Conservation (phyloP, 1,139 yeast species). For the Blastobotrys persicus region DNA sequence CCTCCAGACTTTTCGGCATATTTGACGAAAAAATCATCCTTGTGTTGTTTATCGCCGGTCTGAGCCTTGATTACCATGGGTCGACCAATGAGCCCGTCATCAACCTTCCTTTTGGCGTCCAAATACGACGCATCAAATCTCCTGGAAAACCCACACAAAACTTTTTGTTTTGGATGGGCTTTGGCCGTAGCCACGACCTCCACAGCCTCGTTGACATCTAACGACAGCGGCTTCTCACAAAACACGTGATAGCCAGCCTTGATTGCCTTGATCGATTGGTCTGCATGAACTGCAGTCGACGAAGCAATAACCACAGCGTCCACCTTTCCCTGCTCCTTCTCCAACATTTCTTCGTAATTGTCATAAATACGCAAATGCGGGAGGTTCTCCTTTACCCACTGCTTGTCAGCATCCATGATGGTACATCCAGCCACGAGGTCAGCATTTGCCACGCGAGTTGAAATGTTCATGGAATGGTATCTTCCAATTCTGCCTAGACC, state of each 20-base stretch:
- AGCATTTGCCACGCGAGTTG: constrained; percentile 21
- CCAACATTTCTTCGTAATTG: constrained; percentile 23
- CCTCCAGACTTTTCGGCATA: constrained; percentile 27
- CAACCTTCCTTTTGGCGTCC: constrained; percentile 23
- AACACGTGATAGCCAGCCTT: constrained; percentile 24
- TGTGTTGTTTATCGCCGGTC: constrained; percentile 23
- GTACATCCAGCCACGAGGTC: constrained; percentile 28
- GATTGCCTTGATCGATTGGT: constrained; percentile 25
- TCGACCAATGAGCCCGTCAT: constrained; percentile 21
- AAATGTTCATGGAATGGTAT: constrained; percentile 24
- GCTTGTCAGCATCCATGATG: constrained; percentile 22
- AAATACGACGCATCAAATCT: constrained; percentile 26
- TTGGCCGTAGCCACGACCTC: constrained; percentile 24
- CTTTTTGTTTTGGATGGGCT: constrained; percentile 21
- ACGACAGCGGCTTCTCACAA: constrained; percentile 28
- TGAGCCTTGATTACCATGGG: constrained; percentile 23
- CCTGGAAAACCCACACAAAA: constrained; percentile 27
- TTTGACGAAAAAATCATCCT: constrained; percentile 23
- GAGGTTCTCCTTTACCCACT: constrained; percentile 25
- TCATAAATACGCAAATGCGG: constrained; percentile 23
- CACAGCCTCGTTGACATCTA: constrained; percentile 20
- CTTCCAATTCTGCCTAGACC: constrained; percentile 29
- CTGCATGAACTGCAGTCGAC: constrained; percentile 26
- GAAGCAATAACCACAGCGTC: constrained; percentile 27
- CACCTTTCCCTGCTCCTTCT: constrained; percentile 22